Percentiles rank a stretch among this genome's conserved stretches.
These are phyloP conservation scores for Blastobotrys terrestris DNA, from an alignment of 805 yeast species.

Conservation along the genomic window DNA sequence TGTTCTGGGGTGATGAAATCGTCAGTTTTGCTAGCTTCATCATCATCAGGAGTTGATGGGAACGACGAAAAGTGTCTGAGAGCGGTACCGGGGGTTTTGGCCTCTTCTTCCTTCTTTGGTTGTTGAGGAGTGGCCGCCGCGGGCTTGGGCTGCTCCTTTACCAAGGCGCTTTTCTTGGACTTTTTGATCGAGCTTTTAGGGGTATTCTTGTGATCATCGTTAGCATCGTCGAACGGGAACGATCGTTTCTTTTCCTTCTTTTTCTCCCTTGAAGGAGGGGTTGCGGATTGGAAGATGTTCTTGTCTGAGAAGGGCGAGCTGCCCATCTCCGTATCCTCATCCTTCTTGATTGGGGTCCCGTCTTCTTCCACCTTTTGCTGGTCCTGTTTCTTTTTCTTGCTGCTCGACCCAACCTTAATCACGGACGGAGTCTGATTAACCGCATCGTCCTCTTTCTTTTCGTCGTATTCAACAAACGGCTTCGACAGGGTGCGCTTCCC, in stretches of 20 bases:
- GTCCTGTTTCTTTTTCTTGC: neutral
- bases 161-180: slow-evolving; percentile 5
- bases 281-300: slow-evolving; percentile 14
- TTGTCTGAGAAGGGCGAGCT: slow-evolving; percentile 12
- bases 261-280: slow-evolving; percentile 11
- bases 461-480: slow-evolving; percentile 9
- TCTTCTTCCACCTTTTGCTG: neutral
- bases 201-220: slow-evolving; percentile 6
- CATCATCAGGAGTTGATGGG: slow-evolving; percentile 13
- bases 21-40: neutral
- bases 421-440: slow-evolving; percentile 5
- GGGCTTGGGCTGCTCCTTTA: neutral
- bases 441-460: slow-evolving; percentile 3
- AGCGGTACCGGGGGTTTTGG: slow-evolving; percentile 7
- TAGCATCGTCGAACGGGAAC: slow-evolving; percentile 2
- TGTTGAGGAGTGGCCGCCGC: neutral
- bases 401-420: slow-evolving; percentile 7
- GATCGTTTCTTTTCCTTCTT: slow-evolving; percentile 7
- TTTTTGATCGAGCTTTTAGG: slow-evolving; percentile 3
- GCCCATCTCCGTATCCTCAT: slow-evolving; percentile 7
- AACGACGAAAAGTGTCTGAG: slow-evolving; percentile 13
- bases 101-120: slow-evolving; percentile 2
- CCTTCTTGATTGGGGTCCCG: slow-evolving; percentile 6
- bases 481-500: slow-evolving; percentile 15
- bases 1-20: slow-evolving; percentile 6